Base-by-base conservation (phyloP, 2,329 filamentous ascomycete genomes). In the Clarireedia monteithiana region DNA sequence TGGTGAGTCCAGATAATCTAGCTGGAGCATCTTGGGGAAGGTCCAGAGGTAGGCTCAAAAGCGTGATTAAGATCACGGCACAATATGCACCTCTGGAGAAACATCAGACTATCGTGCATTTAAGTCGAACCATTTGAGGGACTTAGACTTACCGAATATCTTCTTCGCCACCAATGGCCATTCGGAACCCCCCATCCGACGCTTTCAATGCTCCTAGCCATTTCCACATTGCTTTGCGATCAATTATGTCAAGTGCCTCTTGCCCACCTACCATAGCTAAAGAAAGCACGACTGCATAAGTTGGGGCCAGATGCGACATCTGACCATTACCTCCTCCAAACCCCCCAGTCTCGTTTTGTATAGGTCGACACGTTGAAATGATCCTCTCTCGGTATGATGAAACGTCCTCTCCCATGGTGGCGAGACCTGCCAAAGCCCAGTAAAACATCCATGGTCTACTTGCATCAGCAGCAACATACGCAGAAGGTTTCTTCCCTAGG, bases 251-350 rank as follows among this genome's bases (percentile, higher is more conserved):
- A 68, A 90, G 88, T 44, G 83, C 82, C 56, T 87, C 84, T 57
- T 85, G 74, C 7, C 88, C 89, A 51, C 89, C 90, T 44, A 92
- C 87, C 60, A 91, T 81, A 24, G 86, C 82, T 51, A 99, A 76
- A 47, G 88, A 83, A 57, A 99, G 79, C 20, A 95, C 74, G 42
- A 86, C 81, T 48, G 91, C 91, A 77, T 97, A 99, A 0, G 88
- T 90, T 48, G 89, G 86, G 56, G 94, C 94, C 63, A 94, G 80
- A 72, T 99, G 94, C 53, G 89, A 91, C 62, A 82, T 78, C 69
- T 97, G 94, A 27, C 92, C 91, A 70, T 91, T 87, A n/a, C 94
- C 91, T 60, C 92, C 94, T 52, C 91, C 94, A 70, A 96, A 96
- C 2, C 94, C 94, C 50, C 94, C 94, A 15, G 77, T 78, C 23